Evolutionary conservation across 2,329 filamentous ascomycete species (phyloP).

Genomic region (Botrytis hyacinthi): DNA sequence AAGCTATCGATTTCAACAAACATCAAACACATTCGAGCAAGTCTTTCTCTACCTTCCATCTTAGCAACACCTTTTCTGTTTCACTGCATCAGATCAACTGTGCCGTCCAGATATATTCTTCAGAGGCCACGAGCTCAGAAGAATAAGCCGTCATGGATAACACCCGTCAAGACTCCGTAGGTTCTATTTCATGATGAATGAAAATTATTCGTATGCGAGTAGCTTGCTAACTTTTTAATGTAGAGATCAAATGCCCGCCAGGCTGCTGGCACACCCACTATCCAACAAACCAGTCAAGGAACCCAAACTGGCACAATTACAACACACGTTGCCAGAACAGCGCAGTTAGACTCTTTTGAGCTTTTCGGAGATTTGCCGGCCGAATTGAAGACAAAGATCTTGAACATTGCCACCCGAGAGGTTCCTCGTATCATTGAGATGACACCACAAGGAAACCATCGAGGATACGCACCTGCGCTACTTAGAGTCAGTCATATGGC

Average conservation of each 20-base stretch:
- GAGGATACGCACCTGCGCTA: background rate
- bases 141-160: background rate
- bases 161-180: background rate
- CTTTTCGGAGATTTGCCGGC: background rate
- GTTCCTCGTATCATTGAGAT: background rate
- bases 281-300: background rate
- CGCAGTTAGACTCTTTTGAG: background rate
- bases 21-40: background rate
- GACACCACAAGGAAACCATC: too few relatives aligned
- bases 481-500: background rate
- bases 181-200: background rate
- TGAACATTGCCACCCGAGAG: background rate
- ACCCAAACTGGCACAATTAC: background rate
- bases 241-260: background rate
- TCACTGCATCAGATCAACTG: background rate
- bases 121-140: background rate
- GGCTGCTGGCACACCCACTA: background rate
- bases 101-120: background rate
- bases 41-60: background rate
- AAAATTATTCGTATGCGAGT: background rate
- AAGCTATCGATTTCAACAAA: background rate
- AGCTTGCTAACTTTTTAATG: background rate
- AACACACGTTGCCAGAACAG: background rate
- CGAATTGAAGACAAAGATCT: background rate
- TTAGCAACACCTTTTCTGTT: background rate